phyloP scores from a whole-genome alignment of 495 filamentous ascomycete genomes.

The Lindgomyces ingoldianus region DNA sequence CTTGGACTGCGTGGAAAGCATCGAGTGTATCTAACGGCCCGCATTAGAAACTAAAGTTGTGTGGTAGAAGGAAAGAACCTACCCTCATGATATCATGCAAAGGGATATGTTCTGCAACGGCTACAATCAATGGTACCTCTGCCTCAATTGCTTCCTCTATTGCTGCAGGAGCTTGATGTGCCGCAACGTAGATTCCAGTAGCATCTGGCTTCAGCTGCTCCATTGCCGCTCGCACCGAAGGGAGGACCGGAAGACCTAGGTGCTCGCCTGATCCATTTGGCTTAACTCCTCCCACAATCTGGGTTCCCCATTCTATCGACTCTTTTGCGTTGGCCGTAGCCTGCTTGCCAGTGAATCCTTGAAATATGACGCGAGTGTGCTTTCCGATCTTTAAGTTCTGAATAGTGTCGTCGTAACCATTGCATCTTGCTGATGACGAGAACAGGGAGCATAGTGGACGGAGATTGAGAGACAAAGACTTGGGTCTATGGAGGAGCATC shows the following conservation, averaged over 20 bases:
- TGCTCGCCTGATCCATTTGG: slow-evolving; percentile 77
- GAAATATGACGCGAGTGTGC: slow-evolving; percentile 80
- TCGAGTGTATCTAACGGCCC: slow-evolving; percentile 73
- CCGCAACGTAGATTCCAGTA: slow-evolving; percentile 83
- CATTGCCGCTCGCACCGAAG: slow-evolving; percentile 71
- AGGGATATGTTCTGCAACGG: slow-evolving; percentile 89
- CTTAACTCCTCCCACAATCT: slow-evolving; percentile 83
- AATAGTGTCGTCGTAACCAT: slow-evolving; percentile 65
- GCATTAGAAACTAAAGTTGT: slow-evolving; percentile 19
- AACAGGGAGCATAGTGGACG: slow-evolving; percentile 39
- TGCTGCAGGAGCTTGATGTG: slow-evolving; percentile 70
- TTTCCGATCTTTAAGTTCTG: slow-evolving; percentile 74
- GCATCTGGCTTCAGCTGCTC: slow-evolving; percentile 77
- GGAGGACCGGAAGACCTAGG: slow-evolving; percentile 75
- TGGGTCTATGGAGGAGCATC: neutral
- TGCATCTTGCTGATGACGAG: slow-evolving; percentile 44
- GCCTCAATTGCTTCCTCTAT: slow-evolving; percentile 90
- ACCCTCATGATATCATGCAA: slow-evolving; percentile 82
- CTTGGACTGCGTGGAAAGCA: slow-evolving; percentile 76
- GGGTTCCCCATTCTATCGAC: slow-evolving; percentile 81
- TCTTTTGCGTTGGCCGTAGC: slow-evolving; percentile 83
- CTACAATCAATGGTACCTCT: slow-evolving; percentile 82
- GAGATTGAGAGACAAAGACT: neutral
- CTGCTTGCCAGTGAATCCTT: slow-evolving; percentile 79
- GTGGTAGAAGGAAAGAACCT: slow-evolving; percentile 35